A percentile compares a stretch with the other conserved stretches of the same genome.
Evolutionary conservation across 495 filamentous ascomycete genomes (phyloP).

Genomic region (Tirmania nivea): DNA sequence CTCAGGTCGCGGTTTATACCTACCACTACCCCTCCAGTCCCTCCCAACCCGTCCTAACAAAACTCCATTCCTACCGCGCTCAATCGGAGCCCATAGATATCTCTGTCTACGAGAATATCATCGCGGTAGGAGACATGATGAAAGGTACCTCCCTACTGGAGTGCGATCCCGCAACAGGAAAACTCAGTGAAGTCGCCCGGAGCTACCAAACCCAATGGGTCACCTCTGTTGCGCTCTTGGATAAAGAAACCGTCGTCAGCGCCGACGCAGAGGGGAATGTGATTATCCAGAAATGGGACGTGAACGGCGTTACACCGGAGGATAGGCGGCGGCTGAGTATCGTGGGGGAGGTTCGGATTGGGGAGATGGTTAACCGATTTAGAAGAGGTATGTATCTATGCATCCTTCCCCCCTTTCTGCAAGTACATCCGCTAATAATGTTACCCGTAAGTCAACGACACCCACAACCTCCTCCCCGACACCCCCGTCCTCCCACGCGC

Average conservation of each 20-base stretch:
- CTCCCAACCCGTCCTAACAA: constrained; percentile 33
- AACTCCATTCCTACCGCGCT: constrained; percentile 51
- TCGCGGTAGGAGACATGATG: constrained; percentile 83
- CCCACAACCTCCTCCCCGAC: constrained; percentile 4
- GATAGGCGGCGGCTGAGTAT: constrained; percentile 39
- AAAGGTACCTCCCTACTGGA: constrained; percentile 66
- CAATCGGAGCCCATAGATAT: constrained; percentile 72
- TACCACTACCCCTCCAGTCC: constrained; percentile 18
- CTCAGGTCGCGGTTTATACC: constrained; percentile 24
- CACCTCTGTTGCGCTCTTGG: constrained; percentile 55
- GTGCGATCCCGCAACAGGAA: constrained; percentile 26
- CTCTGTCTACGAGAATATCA: constrained; percentile 42
- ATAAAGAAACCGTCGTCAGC: constrained; percentile 50
- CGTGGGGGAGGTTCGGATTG: constrained; percentile 59
- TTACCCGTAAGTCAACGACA: too few relatives aligned
- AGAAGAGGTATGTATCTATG: constrained; percentile 22
- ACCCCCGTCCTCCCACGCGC: constrained; percentile 37
- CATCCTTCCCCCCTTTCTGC: background rate
- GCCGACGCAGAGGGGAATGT: constrained; percentile 76
- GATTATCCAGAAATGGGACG: constrained; percentile 49
- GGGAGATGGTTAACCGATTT: constrained; percentile 85
- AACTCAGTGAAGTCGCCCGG: constrained; percentile 49
- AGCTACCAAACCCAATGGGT: constrained; percentile 65
- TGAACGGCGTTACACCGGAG: constrained; percentile 46
- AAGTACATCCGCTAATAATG: background rate